Percentiles rank a stretch among this genome's conserved stretches.
phyloP scores from a whole-genome alignment of 1,284 basidiomycete genomes.

The Stygiomarasmius scandens region DNA sequence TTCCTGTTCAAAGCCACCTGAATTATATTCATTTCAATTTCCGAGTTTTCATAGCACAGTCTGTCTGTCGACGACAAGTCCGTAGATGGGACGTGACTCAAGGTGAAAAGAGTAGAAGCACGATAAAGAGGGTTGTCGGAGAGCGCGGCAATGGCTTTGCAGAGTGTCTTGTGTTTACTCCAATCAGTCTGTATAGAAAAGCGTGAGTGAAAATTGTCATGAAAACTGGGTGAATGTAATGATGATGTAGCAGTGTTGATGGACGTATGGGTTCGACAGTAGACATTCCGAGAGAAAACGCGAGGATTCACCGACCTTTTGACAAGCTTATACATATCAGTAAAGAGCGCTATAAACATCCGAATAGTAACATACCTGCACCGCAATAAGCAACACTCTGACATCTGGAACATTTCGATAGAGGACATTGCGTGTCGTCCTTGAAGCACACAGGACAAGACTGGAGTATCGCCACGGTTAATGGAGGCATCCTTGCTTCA shows the following conservation, averaged over 20 bases:
- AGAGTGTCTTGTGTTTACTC: constrained; percentile 28
- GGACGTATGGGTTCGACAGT: neutral
- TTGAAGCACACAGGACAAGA: constrained; percentile 34
- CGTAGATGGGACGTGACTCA: constrained; percentile 15
- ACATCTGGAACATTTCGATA: constrained; percentile 32
- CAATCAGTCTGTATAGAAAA: constrained; percentile 24
- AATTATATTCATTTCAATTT: neutral
- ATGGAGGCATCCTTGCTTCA: constrained; percentile 22
- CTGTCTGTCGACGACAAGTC: constrained; percentile 19
- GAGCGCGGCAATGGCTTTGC: constrained; percentile 26
- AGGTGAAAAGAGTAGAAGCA: constrained; percentile 13
- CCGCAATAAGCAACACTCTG: constrained; percentile 32
- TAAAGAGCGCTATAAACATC: too few relatives aligned
- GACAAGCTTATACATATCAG: constrained; percentile 8
- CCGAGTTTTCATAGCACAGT: constrained; percentile 20
- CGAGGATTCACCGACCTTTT: constrained; percentile 9
- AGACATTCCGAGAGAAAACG: neutral
- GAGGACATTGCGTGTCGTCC: constrained; percentile 17
- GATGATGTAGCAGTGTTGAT: neutral
- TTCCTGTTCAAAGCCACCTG: neutral
- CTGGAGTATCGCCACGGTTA: constrained; percentile 27
- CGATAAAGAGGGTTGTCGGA: constrained; percentile 19
- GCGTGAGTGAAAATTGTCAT: neutral
- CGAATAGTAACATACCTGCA: constrained; percentile 19
- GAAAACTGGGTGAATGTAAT: neutral